phyloP scores from a whole-genome alignment of 768 basidiomycete species.

The Tricholoma bakamatsutake region DNA sequence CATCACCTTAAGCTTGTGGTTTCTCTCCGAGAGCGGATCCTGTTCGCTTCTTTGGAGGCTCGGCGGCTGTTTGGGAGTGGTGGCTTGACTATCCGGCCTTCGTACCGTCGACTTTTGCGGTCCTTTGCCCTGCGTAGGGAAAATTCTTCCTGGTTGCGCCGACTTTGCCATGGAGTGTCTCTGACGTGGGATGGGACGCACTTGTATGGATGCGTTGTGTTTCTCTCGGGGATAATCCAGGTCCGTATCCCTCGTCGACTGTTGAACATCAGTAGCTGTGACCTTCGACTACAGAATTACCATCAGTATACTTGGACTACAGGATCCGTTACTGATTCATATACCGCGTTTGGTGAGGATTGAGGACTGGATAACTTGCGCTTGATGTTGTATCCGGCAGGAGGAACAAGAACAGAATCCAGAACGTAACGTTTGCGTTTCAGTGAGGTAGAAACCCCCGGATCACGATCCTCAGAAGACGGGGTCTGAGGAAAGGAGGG shows the following conservation, averaged over 20 bases:
- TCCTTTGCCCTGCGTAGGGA: background rate
- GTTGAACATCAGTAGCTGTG: background rate
- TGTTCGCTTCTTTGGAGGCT: background rate
- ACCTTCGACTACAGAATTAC: background rate
- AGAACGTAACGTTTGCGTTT: conserved; percentile 13
- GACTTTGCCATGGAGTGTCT: background rate
- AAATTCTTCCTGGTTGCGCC: background rate
- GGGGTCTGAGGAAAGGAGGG: background rate
- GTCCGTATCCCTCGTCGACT: background rate
- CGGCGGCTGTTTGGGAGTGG: background rate
- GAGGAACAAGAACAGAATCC: conserved; percentile 11
- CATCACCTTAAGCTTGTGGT: background rate
- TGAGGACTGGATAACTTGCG: background rate
- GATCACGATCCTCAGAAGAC: background rate
- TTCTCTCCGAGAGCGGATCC: background rate
- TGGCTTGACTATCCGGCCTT: background rate
- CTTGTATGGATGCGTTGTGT: background rate
- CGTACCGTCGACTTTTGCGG: background rate
- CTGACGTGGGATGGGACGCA: background rate
- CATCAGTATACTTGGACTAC: background rate
- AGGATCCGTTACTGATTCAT: background rate
- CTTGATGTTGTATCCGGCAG: background rate
- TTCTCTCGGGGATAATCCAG: background rate
- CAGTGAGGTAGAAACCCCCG: background rate
- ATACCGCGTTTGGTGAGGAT: background rate